phyloP scores from a whole-genome alignment of 352 stramenopile species.

The Phytophthora brassicae region DNA sequence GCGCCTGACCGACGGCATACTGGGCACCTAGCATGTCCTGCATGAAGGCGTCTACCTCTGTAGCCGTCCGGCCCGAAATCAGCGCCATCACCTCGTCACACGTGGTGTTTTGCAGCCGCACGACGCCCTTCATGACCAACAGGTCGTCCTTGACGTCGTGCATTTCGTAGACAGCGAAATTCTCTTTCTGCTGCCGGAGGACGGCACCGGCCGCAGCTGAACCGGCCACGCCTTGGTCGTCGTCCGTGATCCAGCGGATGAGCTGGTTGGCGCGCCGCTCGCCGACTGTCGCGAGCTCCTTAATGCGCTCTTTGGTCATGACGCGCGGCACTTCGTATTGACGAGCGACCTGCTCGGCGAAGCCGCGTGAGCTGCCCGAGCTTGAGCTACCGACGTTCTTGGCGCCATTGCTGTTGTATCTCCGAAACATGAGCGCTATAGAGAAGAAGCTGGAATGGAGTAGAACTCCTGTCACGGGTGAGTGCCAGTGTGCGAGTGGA shows the following conservation, averaged over 20 bases:
- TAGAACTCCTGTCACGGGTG: too few species aligned
- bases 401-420: conserved; percentile 32
- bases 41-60: conserved; percentile 52
- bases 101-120: conserved; percentile 66
- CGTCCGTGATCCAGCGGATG: conserved; percentile 63
- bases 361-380: conserved; percentile 34
- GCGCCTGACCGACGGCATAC: conserved; percentile 59
- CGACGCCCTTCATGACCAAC: conserved; percentile 71
- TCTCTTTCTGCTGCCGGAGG: conserved; percentile 74
- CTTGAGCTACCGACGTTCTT: conserved; percentile 22
- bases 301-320: conserved; percentile 44
- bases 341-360: conserved; percentile 57
- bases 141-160: conserved; percentile 48
- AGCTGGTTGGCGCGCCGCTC: conserved; percentile 60
- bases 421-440: conserved; percentile 33
- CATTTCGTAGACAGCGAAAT: conserved; percentile 79
- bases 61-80: conserved; percentile 44
- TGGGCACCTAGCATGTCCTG: conserved; percentile 57
- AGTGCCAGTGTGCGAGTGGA: conserved; percentile 5
- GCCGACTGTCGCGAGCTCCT: conserved; percentile 45
- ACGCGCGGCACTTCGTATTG: conserved; percentile 57
- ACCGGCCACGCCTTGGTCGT: conserved; percentile 47
- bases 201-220: conserved; percentile 35
- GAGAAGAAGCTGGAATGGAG: conserved; percentile 30
- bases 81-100: conserved; percentile 71